Evolutionary conservation across 305 asterid species (phyloP).

Genomic region (Fraxinus velutina): DNA sequence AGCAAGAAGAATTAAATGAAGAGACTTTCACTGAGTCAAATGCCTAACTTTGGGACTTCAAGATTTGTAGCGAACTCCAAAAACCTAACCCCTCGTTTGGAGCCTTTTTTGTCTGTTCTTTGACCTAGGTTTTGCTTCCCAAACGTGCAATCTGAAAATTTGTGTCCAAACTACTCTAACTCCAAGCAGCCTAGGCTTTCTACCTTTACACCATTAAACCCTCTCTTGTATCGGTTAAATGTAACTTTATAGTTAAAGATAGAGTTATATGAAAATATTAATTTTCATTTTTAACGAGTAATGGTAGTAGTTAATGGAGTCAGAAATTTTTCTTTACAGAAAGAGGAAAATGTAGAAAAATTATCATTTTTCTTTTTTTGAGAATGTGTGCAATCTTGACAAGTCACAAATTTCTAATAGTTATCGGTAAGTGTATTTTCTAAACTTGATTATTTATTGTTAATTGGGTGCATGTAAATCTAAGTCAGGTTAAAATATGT

Average conservation of each 20-base stretch:
- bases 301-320: background rate
- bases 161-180: slow-evolving; percentile 25
- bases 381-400: background rate
- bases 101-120: slow-evolving; percentile 56
- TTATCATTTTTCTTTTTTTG: too few relatives aligned
- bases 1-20: slow-evolving; percentile 23
- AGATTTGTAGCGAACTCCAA: slow-evolving; percentile 44
- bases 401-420: background rate
- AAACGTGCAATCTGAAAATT: slow-evolving; percentile 51
- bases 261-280: background rate
- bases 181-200: background rate
- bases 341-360: background rate
- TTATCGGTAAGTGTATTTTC: too few relatives aligned
- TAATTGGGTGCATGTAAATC: background rate
- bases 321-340: background rate
- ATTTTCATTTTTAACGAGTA: background rate
- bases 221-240: background rate
- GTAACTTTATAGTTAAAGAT: background rate
- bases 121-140: slow-evolving; percentile 87
- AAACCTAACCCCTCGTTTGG: slow-evolving; percentile 69
- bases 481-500: background rate
- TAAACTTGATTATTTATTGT: background rate
- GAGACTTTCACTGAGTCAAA: slow-evolving; percentile 45
- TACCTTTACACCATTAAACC: background rate
- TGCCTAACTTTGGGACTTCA: slow-evolving; percentile 42